Base-by-base conservation (phyloP, 257 asterid species). In the Mentha longifolia region DNA sequence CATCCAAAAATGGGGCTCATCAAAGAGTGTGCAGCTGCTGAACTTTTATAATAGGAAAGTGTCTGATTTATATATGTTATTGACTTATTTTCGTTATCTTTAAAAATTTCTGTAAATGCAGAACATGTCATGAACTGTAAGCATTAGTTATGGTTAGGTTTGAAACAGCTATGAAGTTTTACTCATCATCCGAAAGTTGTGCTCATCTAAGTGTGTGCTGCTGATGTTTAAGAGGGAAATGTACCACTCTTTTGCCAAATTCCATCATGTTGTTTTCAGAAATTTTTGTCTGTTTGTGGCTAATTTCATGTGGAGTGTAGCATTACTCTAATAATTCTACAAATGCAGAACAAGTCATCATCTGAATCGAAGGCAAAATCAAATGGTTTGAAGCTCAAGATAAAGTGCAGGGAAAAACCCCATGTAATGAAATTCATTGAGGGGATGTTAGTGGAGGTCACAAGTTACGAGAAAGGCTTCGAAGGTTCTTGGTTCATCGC, bases 401-500 rank as follows among this genome's bases (percentile, higher is more conserved):
- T 84, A 61, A 86, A 80, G 78, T 74, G 63, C 61, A 45, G 39
- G 9, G 13, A 50, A 45, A 75, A 60, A 75, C 19, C 59, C 59
- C 42, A 71, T 15, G 63, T 28, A 70, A 65, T 52, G 25, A 73
- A 41, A 54, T 82, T 82, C 41, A 47, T 33, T 7, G 66, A 84
- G 31, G 91, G 88, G 43, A 84, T 77, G 83, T 19, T 62, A 72
- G 89, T 86, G 70, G 92, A 85, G 86, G 86, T 85, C 42, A 80
- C 61, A 54, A 67, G 87, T 25, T 64, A 67, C 8, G 59, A 46
- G 55, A 74, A 65, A 45, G 83, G 78, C 62, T 82, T 52, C 66
- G 57, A 55, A 57, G 87, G 81, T 43, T 83, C 87, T 54, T 81
- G 87, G 86, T 84, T 79, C 65, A 19, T 74, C 11, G 89, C 88